Percentiles rank a stretch among this genome's conserved stretches.
Conservation (phyloP, 768 basidiomycete genomes). For the Xanthoconium purpureum region DNA sequence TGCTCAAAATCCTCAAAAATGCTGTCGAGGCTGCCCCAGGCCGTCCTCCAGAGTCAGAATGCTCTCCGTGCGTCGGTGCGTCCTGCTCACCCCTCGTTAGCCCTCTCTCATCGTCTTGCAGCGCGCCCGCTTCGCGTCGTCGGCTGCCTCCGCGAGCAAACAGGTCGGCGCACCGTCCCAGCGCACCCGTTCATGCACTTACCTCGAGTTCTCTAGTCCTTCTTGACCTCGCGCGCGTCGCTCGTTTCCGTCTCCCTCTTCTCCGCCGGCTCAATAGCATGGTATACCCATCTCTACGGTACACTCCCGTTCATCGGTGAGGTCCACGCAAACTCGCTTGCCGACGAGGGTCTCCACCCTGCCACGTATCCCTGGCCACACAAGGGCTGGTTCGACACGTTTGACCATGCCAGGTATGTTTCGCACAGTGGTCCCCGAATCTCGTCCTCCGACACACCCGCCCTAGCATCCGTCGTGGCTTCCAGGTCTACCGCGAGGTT, state of each 20-base stretch:
- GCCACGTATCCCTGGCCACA: constrained; percentile 87
- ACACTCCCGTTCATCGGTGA: constrained; percentile 85
- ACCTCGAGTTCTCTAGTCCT: constrained; percentile 42
- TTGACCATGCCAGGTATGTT: constrained; percentile 92
- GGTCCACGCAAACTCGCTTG: constrained; percentile 88
- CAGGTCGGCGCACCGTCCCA: constrained; percentile 50
- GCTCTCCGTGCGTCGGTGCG: constrained; percentile 50
- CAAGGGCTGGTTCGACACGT: constrained; percentile 82
- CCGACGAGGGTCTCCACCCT: constrained; percentile 94
- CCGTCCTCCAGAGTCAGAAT: constrained; percentile 61
- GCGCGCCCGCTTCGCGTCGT: constrained; percentile 72
- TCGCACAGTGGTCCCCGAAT: constrained; percentile 11
- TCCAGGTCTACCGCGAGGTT: constrained; percentile 97
- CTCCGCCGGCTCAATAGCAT: constrained; percentile 87
- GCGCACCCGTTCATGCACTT: not conserved
- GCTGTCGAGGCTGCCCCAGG: constrained; percentile 78
- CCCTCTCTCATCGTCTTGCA: constrained; percentile 13
- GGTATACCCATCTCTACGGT: constrained; percentile 96
- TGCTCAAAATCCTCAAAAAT: constrained; percentile 61
- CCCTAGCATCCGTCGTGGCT: constrained; percentile 87
- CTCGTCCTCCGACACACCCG: constrained; percentile 9
- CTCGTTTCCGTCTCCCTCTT: constrained; percentile 73
- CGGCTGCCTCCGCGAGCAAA: constrained; percentile 53
- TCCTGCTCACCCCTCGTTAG: not conserved
- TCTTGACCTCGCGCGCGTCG: constrained; percentile 68